Percentiles rank a stretch among this genome's conserved stretches.
Conservation (phyloP, 169 alveolate genomes). For the Miamiensis avidus region DNA sequence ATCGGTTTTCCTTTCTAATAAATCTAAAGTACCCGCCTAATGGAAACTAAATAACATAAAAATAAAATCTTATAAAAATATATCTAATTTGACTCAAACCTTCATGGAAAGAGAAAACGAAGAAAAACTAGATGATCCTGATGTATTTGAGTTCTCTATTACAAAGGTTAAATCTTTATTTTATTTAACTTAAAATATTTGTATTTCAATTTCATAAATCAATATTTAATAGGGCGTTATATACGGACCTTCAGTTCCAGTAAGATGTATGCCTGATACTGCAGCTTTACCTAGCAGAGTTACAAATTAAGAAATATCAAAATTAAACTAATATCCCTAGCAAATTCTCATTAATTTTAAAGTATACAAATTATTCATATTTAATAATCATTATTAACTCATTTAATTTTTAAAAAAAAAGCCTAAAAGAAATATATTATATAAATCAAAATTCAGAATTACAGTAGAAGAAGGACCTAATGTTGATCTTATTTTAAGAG, state of each 20-base stretch:
- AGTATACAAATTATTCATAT: slow-evolving; percentile 35
- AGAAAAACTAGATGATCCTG: slow-evolving; percentile 80
- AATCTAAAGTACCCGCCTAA: slow-evolving; percentile 71
- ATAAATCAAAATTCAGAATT: slow-evolving; percentile 83
- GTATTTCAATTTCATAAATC: too few species aligned
- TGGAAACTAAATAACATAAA: slow-evolving; percentile 79
- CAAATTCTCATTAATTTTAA: slow-evolving; percentile 61
- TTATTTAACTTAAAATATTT: too few species aligned
- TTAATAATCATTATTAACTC: slow-evolving; percentile 35
- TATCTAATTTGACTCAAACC: slow-evolving; percentile 51
- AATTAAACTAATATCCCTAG: slow-evolving; percentile 45
- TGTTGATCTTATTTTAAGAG: slow-evolving; percentile 77
- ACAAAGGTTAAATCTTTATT: slow-evolving; percentile 50
- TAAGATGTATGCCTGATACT: slow-evolving; percentile 78
- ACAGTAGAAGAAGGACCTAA: slow-evolving; percentile 78
- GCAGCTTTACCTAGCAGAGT: slow-evolving; percentile 65
- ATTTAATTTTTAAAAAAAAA: slow-evolving; percentile 19
- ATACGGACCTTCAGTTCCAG: slow-evolving; percentile 73
- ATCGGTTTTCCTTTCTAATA: slow-evolving; percentile 66
- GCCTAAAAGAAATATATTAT: slow-evolving; percentile 79
- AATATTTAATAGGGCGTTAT: slow-evolving; percentile 52
- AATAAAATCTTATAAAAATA: slow-evolving; percentile 52
- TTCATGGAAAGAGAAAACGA: slow-evolving; percentile 71
- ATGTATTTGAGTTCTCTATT: slow-evolving; percentile 79
- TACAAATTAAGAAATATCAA: slow-evolving; percentile 51